Conservation (phyloP, 306 rosid species). For the Morella rubra region DNA sequence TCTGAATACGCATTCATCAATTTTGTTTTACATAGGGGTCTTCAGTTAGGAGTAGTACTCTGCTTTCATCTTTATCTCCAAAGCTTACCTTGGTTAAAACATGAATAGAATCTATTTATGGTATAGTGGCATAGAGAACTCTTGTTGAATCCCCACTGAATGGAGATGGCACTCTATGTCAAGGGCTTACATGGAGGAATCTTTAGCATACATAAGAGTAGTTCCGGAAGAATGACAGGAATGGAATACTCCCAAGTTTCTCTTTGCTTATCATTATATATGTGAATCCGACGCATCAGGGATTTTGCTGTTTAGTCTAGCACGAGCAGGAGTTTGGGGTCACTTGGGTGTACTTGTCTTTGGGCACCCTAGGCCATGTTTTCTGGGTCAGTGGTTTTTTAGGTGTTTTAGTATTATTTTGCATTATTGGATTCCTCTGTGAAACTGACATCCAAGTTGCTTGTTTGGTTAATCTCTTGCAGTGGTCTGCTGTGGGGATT, state of each 20-base stretch:
- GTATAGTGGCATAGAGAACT: not conserved
- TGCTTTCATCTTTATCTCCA: not conserved
- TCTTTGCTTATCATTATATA: not conserved
- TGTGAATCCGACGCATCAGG: not conserved
- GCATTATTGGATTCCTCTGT: conserved; percentile 18
- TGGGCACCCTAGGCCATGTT: not conserved
- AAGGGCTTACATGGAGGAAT: not conserved
- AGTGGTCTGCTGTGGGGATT: conserved; percentile 97
- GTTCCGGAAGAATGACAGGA: no score
- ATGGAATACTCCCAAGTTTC: not conserved
- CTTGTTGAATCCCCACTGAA: not conserved
- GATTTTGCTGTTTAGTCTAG: not conserved
- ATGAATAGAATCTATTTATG: not conserved
- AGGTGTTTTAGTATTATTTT: conserved; percentile 6
- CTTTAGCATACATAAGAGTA: not conserved
- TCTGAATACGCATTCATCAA: not conserved
- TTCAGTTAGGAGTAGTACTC: not conserved
- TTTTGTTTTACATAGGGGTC: not conserved
- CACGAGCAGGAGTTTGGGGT: not conserved
- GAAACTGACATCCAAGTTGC: conserved; percentile 27
- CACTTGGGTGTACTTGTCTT: not conserved
- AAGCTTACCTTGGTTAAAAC: not conserved
- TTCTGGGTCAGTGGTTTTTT: not conserved
- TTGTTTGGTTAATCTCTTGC: conserved; percentile 44
- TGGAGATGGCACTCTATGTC: not conserved